Percentiles rank a stretch among this genome's conserved stretches.
These are phyloP conservation scores for Petasospora rhodanensis DNA, from an alignment of 1,139 yeast genomes.

Conservation along the genomic window DNA sequence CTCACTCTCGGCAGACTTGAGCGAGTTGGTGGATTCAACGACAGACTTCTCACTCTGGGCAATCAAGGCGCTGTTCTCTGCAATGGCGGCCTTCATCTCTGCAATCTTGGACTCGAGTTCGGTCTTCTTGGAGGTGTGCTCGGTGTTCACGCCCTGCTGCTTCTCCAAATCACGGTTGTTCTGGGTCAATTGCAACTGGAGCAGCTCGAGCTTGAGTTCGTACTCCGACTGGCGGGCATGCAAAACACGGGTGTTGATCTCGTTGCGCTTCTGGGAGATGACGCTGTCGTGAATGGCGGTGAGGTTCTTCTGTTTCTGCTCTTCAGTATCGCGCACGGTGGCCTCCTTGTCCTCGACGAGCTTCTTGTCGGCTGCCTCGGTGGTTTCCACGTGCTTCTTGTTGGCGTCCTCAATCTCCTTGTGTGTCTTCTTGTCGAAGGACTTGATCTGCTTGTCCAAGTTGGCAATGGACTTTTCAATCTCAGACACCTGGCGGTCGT, in stretches of 20 bases:
- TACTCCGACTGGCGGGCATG: slow-evolving; percentile 25
- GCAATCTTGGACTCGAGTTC: slow-evolving; percentile 19
- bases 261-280: slow-evolving; percentile 21
- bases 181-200: slow-evolving; percentile 22
- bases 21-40: slow-evolving; percentile 14
- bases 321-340: slow-evolving; percentile 15
- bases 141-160: slow-evolving; percentile 18
- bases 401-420: slow-evolving; percentile 24
- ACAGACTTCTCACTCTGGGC: slow-evolving; percentile 41
- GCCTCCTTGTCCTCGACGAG: slow-evolving; percentile 19
- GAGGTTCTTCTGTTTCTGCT: slow-evolving; percentile 14
- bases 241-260: slow-evolving; percentile 22
- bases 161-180: slow-evolving; percentile 23
- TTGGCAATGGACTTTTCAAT: slow-evolving; percentile 25
- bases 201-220: slow-evolving; percentile 20
- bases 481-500: slow-evolving; percentile 30
- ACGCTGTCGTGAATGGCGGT: slow-evolving; percentile 19
- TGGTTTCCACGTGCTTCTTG: slow-evolving; percentile 14
- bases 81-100: slow-evolving; percentile 15
- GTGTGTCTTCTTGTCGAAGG: slow-evolving; percentile 25
- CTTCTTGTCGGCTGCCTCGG: slow-evolving; percentile 22
- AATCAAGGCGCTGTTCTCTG: slow-evolving; percentile 28
- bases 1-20: slow-evolving; percentile 34
- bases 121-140: slow-evolving; percentile 14
- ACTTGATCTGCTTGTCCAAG: slow-evolving; percentile 22